These are phyloP conservation scores for Teratosphaeria nubilosa DNA, from an alignment of 2,329 filamentous ascomycete species.

Conservation along the genomic window DNA sequence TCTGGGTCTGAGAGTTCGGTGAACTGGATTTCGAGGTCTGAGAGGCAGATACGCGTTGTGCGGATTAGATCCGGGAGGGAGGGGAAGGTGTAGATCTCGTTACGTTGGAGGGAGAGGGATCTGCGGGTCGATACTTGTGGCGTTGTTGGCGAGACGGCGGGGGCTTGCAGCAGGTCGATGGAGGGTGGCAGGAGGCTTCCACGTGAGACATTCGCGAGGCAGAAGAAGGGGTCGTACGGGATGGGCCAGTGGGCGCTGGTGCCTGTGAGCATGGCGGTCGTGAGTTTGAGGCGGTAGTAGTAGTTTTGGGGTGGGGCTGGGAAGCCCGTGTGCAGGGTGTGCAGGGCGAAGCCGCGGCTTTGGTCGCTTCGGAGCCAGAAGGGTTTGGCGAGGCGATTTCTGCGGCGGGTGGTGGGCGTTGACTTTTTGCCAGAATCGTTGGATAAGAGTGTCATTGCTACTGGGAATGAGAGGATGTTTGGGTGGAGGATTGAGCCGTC, in stretches of 20 bases:
- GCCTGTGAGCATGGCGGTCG: constrained; percentile 3
- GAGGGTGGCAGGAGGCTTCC: constrained; percentile 9
- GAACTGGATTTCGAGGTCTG: constrained; percentile 7
- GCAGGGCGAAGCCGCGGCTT: neutral
- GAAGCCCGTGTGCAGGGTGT: constrained; percentile 2
- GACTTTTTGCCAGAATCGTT: neutral
- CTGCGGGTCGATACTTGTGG: constrained; percentile 5
- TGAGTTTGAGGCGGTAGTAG: constrained; percentile 1
- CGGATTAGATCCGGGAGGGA: constrained; percentile 7
- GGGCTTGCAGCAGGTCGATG: constrained; percentile 8
- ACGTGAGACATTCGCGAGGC: constrained; percentile 10
- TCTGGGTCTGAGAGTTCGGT: constrained; percentile 10
- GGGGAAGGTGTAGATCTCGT: neutral
- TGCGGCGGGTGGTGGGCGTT: neutral
- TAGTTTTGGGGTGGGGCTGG: neutral
- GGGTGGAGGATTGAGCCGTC: constrained; percentile 5
- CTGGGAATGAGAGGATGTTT: neutral
- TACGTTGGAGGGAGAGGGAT: neutral
- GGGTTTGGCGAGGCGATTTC: neutral
- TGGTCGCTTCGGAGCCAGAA: neutral
- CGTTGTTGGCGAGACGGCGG: neutral
- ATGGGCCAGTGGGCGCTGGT: constrained; percentile 11
- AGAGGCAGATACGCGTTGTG: constrained; percentile 10
- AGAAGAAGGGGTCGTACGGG: constrained; percentile 15
- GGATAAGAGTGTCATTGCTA: neutral